Base-by-base conservation (phyloP, 257 asterid genomes). In the Penstemon newberryi region DNA sequence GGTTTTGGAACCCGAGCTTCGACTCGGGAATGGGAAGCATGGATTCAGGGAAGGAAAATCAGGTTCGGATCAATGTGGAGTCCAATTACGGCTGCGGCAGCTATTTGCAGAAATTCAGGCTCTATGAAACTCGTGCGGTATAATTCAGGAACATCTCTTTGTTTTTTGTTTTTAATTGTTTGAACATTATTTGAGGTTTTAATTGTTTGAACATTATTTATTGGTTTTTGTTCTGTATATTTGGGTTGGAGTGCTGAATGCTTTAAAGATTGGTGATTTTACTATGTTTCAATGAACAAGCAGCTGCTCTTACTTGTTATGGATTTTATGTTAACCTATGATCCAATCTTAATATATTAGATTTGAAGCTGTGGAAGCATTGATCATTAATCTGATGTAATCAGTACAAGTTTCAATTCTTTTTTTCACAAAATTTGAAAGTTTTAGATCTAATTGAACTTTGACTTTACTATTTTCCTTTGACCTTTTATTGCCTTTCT, bases 101-200 rank as follows among this genome's bases (percentile, higher is more conserved):
- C 47, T 78, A 70, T 74, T 66, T 88, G 72, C 95, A 90, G 61
- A 90, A 88, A 63, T 93, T 85, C 85, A 87, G 81, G 77, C 96
- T 92, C 58, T 92, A 90, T 15, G 95, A 90, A 75, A 90, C 98
- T 69, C 78, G 79, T 56, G 85, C 99, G 96, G 99, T 94, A 90
- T 80, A 37, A 2, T 56, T 63, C 25, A 36, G 33, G 11, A 3
- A 5, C 36, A 42, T 71, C 8, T 12, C 41, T 39, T 49, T 3
- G 37, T 15, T 42, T 11, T 4, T 10, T 51, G 36, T 61, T 13
- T 18, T 63, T 73, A 10, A 38, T 68, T 50, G 18, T 9, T 25
- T 25, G 39, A 41, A 9, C 5, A 13, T 66, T 33, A 36, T 43
- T 18, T 42, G 42, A 62, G 63, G 70, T 72, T 75, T 49, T 67